Evolutionary conservation across 257 asterid species (phyloP), one percentile per base, ranked within the genome.

Genomic region (Forsythia suspensa): DNA sequence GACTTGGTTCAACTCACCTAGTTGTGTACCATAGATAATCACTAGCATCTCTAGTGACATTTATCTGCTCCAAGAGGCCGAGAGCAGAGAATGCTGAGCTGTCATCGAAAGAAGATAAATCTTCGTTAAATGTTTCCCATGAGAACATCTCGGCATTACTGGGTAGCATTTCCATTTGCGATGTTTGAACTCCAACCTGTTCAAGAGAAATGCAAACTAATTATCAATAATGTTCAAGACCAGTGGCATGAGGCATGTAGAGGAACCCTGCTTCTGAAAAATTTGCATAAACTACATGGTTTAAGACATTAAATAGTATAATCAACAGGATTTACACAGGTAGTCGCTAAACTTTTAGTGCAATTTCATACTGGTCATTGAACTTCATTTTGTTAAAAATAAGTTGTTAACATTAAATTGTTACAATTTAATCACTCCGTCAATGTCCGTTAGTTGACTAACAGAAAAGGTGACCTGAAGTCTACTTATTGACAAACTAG

Each of bases 21-120:
- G 96, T 91, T 42, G 88, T 89, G 89, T 92, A 92, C 96, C 97
- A 92, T 55, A 96, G 93, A 75, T 94, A 94, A 89, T 96, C 99
- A 80, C 91, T 91, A 24, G 89, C 59, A 81, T 96, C 99, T 85
- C 97, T 89, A 2, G 99, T 96, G 71, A 91, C 97, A 82, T 96
- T 96, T 77, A 94, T 85, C 83, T 96, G 99, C 79, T 96, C 99
- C 86, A 96, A 70, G 77, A 96, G 96, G 68, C 98, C 98, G 37
- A 67, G 72, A 15, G 94, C 80, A 0, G 96, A 84, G 79, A 96
- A 92, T n/a, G 96, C 67, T 71, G 96, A 84, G 79, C 93, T 71
- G 78, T 88, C 98, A 43, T 90, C 97, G 67, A 86, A 80, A 59
- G 98, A 84, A 44, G 87, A 84, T 82, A 94, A 80, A 85, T 96